Evolutionary conservation across 2,329 filamentous ascomycete genomes (phyloP).

Genomic region (Coniochaeta sp.): DNA sequence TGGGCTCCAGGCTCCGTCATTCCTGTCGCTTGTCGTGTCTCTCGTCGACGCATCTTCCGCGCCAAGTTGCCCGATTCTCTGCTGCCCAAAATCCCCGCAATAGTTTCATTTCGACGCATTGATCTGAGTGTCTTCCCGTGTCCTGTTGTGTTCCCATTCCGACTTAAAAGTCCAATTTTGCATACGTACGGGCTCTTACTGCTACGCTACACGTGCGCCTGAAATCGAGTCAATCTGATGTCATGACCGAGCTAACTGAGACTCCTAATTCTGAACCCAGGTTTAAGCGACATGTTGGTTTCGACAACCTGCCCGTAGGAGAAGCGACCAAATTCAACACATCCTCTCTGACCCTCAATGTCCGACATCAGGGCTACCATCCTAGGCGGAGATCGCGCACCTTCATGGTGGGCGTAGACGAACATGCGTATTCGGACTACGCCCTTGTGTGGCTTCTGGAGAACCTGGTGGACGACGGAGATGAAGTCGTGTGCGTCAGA

Average conservation of each 20-base stretch:
- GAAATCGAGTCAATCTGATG: conserved; percentile 3
- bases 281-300: conserved; percentile 52
- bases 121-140: not conserved
- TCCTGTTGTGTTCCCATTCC: not conserved
- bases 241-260: conserved; percentile 37
- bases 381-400: conserved; percentile 74
- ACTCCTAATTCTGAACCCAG: conserved; percentile 31
- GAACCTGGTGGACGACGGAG: conserved; percentile 86
- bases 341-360: conserved; percentile 71
- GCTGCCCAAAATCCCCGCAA: not conserved
- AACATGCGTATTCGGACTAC: conserved; percentile 87
- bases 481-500: conserved; percentile 84
- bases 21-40: not conserved
- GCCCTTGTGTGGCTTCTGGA: conserved; percentile 89
- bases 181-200: not conserved
- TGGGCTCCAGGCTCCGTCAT: not conserved
- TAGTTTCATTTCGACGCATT: not conserved
- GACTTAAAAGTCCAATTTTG: not conserved
- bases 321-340: conserved; percentile 53
- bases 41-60: not conserved
- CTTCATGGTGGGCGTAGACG: conserved; percentile 85
- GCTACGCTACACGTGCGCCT: not conserved
- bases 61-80: not conserved
- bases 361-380: conserved; percentile 81
- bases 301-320: conserved; percentile 51